Evolutionary conservation across 176 grass and related monocot genomes (phyloP).

Genomic region (Saccharum spontaneum): DNA sequence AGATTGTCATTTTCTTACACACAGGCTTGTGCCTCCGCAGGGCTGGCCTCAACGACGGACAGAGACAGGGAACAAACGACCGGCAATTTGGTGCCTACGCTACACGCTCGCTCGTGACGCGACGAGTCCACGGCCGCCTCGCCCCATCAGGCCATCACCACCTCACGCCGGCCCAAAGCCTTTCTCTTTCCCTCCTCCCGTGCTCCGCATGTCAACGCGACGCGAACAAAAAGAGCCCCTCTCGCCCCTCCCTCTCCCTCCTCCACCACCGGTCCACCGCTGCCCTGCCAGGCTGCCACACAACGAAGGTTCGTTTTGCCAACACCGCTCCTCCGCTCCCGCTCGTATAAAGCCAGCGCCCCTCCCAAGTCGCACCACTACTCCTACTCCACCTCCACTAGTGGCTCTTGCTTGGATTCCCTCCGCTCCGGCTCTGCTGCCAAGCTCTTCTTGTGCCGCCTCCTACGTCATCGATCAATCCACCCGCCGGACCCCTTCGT

Average conservation of each 20-base stretch:
- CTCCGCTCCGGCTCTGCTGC: neutral
- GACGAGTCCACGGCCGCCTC: neutral
- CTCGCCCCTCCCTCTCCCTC: neutral
- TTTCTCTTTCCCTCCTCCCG: constrained; percentile 33
- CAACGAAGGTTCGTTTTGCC: constrained; percentile 36
- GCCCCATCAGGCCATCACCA: neutral
- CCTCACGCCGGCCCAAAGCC: constrained; percentile 16
- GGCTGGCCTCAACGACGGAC: neutral
- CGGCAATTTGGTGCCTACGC: neutral
- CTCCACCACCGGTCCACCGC: constrained; percentile 11
- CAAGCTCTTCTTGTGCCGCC: neutral
- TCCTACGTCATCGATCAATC: neutral
- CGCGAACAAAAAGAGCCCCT: constrained; percentile 41
- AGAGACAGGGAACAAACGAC: neutral
- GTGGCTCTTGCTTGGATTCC: neutral
- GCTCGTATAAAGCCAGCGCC: constrained; percentile 35
- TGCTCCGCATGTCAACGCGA: constrained; percentile 52
- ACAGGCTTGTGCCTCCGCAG: neutral
- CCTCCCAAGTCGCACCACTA: neutral
- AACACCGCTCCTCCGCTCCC: neutral
- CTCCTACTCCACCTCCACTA: neutral
- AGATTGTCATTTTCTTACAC: no score
- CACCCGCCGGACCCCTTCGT: neutral
- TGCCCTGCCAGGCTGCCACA: neutral
- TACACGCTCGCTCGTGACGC: neutral